These are phyloP conservation scores for Ulvella scutata DNA, from an alignment of 139 green algal genomes.

Conservation along the genomic window DNA sequence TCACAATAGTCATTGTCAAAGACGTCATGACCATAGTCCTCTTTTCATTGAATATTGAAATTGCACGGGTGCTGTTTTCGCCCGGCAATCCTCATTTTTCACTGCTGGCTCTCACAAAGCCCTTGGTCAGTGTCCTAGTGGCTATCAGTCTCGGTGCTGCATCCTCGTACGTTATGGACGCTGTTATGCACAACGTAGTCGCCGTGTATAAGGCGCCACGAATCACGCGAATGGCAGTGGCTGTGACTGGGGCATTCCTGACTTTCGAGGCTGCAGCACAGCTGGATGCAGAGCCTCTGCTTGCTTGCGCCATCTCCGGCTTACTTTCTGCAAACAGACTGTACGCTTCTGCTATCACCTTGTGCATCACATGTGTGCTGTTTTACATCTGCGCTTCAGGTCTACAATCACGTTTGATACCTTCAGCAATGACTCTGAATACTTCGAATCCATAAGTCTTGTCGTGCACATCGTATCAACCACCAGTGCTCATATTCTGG, in stretches of 20 bases:
- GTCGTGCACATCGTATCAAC: no score
- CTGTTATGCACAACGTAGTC: no score
- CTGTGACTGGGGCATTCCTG: conserved; percentile 3
- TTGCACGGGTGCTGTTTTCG: conserved; percentile 24
- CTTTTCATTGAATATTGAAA: conserved; percentile 70
- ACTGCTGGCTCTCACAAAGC: conserved; percentile 1
- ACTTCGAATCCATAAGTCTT: no score
- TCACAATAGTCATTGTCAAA: conserved; percentile 79
- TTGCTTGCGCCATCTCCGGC: conserved; percentile 67
- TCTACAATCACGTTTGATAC: no score
- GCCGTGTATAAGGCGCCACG: no score
- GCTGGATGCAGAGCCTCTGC: conserved; percentile 58
- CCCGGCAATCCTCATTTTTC: background rate
- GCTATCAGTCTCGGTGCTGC: conserved; percentile 22
- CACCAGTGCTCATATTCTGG: no score
- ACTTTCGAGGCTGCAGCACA: conserved; percentile 28
- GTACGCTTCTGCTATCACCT: conserved; percentile 7
- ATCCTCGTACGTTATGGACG: conserved; percentile 17
- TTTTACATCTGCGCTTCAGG: background rate
- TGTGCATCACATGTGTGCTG: background rate
- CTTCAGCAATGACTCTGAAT: no score
- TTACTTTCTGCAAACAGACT: conserved; percentile 44
- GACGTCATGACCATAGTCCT: conserved; percentile 76
- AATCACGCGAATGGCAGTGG: no score
- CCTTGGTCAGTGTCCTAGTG: conserved; percentile 22